Base-by-base conservation (phyloP, 129 eudicot genomes). In the Deinandra increscens region DNA sequence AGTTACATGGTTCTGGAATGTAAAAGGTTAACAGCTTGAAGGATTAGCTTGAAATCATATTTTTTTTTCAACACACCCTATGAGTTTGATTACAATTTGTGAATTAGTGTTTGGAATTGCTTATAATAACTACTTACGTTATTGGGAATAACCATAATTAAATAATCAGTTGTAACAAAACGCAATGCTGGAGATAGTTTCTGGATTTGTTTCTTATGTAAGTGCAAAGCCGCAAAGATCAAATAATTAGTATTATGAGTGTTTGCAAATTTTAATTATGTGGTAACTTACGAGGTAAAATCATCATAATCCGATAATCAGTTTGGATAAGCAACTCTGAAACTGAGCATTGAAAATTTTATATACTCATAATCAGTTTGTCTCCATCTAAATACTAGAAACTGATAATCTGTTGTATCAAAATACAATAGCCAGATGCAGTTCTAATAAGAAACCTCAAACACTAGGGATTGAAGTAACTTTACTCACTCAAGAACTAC, bases 51-150 rank as follows among this genome's bases (percentile, higher is more conserved):
- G 53, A 46, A 14, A 46, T 14, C 19, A 14, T 15, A 46, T 46
- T 14, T 46, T 46, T 18, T 19, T 53, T 53, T 53, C 33, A 54
- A 10, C 36, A 54, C 36, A 54, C 34, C 60, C 36, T 22, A 11
- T 20, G 60, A 53, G 31, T 53, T 50, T 7, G 60, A 51, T 51
- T 51, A 31, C 31, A 2, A 3, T 51, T 18, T 51, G 1, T 51
- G 59, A 19, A 22, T 9, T 2, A 22, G 9, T 61, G 22, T 37
- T 4, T 62, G 49, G 23, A n/a, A 41, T 62, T 62, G 14, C 67
- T 61, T 61, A 37, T 62, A n/a, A 60, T 31, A 60, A 60, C 66
- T n/a, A 23, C 45, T 60, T 60, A 60, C 34, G 66, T 29, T 37
- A 8, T 37, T 14, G 3, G 26, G 37, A 36, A 9, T 37, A 37